phyloP scores from a whole-genome alignment of 2,329 filamentous ascomycete genomes.

The Apiospora phragmitis region DNA sequence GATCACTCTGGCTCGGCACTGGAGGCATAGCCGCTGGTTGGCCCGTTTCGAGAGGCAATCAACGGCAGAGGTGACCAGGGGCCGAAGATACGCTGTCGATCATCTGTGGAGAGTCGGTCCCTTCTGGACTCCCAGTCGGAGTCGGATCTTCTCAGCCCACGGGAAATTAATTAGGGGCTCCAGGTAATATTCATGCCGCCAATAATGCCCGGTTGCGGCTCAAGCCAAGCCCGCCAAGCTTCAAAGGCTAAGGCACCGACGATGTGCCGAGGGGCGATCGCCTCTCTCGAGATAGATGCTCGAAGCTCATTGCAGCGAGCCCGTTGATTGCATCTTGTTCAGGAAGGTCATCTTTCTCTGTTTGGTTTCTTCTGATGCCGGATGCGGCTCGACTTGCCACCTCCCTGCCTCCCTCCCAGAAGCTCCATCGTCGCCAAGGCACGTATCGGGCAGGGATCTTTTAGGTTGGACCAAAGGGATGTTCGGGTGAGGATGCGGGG shows the following conservation, averaged over 20 bases:
- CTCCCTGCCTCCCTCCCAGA: not conserved
- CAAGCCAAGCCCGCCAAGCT: not conserved
- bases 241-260: not conserved
- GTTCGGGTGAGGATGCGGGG: not conserved
- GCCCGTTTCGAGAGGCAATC: not conserved
- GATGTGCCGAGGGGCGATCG: not conserved
- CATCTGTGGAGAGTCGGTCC: conserved; percentile 4
- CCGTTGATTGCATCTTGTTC: not conserved
- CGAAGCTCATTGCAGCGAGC: not conserved
- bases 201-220: not conserved
- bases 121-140: not conserved
- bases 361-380: not conserved
- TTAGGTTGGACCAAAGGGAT: not conserved
- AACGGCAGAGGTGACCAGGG: not conserved
- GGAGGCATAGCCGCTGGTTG: not conserved
- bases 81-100: not conserved
- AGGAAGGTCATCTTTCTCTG: not conserved
- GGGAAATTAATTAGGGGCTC: conserved; percentile 8
- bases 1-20: conserved; percentile 3
- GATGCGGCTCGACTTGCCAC: not conserved
- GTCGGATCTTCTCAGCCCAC: conserved; percentile 2
- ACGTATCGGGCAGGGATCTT: not conserved
- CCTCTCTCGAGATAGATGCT: not conserved
- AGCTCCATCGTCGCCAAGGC: no score
- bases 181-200: not conserved